These are phyloP conservation scores for Eucalyptus regnans DNA, from an alignment of 345 rosid genomes.

Conservation along the genomic window DNA sequence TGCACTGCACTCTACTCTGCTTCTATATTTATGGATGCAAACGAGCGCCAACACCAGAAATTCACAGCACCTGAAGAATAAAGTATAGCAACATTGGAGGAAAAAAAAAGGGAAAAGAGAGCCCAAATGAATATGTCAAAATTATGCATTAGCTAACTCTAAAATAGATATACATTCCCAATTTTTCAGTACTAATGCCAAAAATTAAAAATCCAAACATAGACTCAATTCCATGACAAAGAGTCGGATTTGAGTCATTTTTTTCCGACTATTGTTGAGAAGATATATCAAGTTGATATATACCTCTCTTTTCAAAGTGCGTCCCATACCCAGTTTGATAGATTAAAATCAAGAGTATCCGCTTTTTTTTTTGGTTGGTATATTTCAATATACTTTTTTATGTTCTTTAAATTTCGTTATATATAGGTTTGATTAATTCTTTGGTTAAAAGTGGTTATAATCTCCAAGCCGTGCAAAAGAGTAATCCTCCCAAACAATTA, in stretches of 20 bases:
- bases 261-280: background rate
- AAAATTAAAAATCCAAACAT: background rate
- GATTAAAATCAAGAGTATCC: too few relatives aligned
- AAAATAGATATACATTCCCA: accelerated
- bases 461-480: background rate
- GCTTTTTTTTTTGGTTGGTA: too few relatives aligned
- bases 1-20: background rate
- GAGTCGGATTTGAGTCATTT: background rate
- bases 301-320: too few relatives aligned
- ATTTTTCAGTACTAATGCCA: background rate
- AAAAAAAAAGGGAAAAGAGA: background rate
- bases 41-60: background rate
- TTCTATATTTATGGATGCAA: background rate
- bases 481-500: background rate
- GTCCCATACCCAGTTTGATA: background rate
- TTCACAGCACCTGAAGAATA: background rate
- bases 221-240: background rate
- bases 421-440: too few relatives aligned
- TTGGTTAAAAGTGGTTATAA: background rate
- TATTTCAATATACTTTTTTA: too few relatives aligned
- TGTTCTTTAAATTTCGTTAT: too few relatives aligned
- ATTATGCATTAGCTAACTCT: background rate
- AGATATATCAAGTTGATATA: background rate
- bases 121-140: background rate
- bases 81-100: background rate